A percentile compares a stretch with the other conserved stretches of the same genome.
Conservation (phyloP, 2,329 filamentous ascomycete species). For the Tolypocladium cylindrosporum region DNA sequence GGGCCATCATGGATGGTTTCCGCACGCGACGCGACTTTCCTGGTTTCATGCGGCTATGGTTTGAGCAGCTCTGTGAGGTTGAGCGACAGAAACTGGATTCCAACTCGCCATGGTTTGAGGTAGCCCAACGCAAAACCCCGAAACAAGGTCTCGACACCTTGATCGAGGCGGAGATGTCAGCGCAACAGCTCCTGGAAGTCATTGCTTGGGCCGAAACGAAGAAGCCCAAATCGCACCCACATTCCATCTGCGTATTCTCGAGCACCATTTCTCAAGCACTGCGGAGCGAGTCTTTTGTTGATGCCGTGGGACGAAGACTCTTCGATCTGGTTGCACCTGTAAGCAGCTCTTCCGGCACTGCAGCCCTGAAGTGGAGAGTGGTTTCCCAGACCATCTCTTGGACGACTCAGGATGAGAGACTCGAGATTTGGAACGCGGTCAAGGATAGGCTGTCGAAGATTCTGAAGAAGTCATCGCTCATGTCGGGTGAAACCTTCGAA, state of each 20-base stretch:
- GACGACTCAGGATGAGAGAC: constrained; percentile 17
- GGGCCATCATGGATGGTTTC: constrained; percentile 33
- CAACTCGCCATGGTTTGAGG: constrained; percentile 23
- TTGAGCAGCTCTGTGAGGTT: constrained; percentile 26
- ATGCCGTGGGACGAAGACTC: constrained; percentile 28
- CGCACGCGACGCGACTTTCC: constrained; percentile 32
- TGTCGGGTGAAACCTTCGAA: constrained; percentile 26
- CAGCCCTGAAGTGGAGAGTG: constrained; percentile 30
- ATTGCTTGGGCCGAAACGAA: constrained; percentile 31
- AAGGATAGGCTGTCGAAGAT: constrained; percentile 22
- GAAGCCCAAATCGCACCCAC: constrained; percentile 16
- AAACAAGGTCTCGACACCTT: constrained; percentile 11
- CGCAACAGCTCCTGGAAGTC: constrained; percentile 31
- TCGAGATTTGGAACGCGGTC: constrained; percentile 21
- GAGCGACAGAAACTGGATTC: constrained; percentile 16
- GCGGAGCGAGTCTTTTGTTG: constrained; percentile 28
- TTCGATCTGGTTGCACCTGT: constrained; percentile 22
- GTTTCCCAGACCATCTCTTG: constrained; percentile 25
- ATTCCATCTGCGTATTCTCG: constrained; percentile 30
- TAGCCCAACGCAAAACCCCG: constrained; percentile 10
- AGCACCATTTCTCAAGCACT: constrained; percentile 32
- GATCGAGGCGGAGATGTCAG: constrained; percentile 33
- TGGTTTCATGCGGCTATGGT: constrained; percentile 38
- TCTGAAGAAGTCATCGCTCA: constrained; percentile 20
- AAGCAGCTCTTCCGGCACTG: constrained; percentile 17